Conservation (phyloP, 2,329 filamentous ascomycete genomes). For the Eurotiales sp. region DNA sequence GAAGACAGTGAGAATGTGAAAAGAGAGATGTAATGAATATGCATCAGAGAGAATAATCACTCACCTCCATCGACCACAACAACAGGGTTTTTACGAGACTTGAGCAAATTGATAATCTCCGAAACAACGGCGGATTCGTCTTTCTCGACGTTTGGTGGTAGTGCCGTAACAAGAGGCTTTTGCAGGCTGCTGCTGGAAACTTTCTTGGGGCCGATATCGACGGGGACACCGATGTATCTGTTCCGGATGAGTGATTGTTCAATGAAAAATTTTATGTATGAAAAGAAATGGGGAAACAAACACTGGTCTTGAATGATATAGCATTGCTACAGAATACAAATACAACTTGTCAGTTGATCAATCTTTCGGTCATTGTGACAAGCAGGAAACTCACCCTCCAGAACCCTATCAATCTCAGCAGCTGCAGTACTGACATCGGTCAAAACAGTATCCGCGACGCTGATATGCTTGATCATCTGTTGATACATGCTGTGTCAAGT, state of each 20-base stretch:
- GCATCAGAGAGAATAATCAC: neutral
- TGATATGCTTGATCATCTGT: slow-evolving; percentile 25
- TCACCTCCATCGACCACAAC: slow-evolving; percentile 7
- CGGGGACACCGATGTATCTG: slow-evolving; percentile 10
- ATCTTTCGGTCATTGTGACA: too few relatives aligned
- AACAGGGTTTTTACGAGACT: neutral
- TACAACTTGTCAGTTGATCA: too few relatives aligned
- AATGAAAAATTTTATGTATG: too few relatives aligned
- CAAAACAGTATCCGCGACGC: slow-evolving; percentile 21
- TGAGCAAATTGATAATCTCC: neutral
- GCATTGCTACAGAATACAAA: too few relatives aligned
- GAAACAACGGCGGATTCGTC: neutral
- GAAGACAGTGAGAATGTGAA: neutral
- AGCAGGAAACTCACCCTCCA: slow-evolving; percentile 15
- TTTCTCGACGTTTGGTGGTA: neutral
- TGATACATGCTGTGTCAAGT: slow-evolving; percentile 18
- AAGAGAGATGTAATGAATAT: too few relatives aligned
- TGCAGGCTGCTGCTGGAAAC: neutral
- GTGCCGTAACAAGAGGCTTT: neutral
- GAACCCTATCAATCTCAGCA: slow-evolving; percentile 24
- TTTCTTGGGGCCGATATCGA: slow-evolving; percentile 2
- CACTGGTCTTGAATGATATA: slow-evolving; percentile 8
- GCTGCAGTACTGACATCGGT: slow-evolving; percentile 19
- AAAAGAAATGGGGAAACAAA: too few relatives aligned
- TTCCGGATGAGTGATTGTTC: neutral